Evolutionary conservation across 1,139 yeast genomes (phyloP), one percentile per base, ranked within the genome.

Genomic region (Diutina rugosa): DNA sequence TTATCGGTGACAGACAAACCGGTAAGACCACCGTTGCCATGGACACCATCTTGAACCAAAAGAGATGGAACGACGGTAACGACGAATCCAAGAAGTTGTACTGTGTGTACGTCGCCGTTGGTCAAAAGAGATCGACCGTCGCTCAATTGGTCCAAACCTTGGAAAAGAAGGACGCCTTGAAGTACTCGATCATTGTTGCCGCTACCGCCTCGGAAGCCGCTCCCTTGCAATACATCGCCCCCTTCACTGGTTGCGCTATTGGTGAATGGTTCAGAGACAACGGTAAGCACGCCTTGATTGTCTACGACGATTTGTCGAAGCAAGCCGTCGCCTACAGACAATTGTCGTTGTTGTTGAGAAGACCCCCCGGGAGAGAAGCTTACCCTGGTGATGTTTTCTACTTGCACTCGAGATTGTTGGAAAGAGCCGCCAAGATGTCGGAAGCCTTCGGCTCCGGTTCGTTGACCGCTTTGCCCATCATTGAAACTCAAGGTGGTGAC

Each of bases 211-310:
- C 99, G 63, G 99, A 93, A 83, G 99, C 99, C 68, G 99, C 99
- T 77, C 99, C 99, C 77, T 85, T 95, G 78, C 99, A 93, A 84
- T 93, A 90, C 83, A 81, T 93, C 76, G 99, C 99, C 82, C 99
- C 99, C 75, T 93, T 95, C 96, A 90, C 99, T 68, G 99, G 93
- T 68, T 87, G 96, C 77, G 97, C 99, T 72, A 91, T 95, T 75
- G 97, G 98, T 82, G 99, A 93, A 82, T 93, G 99, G 99, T 93
- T 93, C 95, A 90, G 99, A 86, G 99, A 93, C 84, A 93, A 93
- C 78, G 97, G 96, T 74, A 87, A 78, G 76, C 99, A 93, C 78
- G 96, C 98, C 69, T 82, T 93, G 80, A 93, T 93, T 78, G 82
- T 90, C 84, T 93, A 82, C 80, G 98, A 91, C 77, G 99, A 91